A percentile compares a stretch with the other conserved stretches of the same genome.
Conservation (phyloP, 1,284 basidiomycete genomes). For the Anthracocystis setariae region DNA sequence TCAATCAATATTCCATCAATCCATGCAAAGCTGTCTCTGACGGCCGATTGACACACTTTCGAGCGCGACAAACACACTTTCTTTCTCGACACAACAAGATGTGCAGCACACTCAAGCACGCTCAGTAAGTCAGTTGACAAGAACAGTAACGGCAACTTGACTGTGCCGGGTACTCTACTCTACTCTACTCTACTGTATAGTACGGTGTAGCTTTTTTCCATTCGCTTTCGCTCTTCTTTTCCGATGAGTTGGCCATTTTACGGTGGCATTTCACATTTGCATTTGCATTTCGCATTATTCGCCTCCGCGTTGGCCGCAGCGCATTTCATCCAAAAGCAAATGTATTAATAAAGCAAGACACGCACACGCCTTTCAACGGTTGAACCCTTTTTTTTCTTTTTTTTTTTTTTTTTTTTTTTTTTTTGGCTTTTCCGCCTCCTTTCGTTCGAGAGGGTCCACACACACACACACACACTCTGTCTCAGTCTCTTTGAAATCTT, state of each 20-base stretch:
- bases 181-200: too few species aligned
- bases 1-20: not conserved
- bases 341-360: not conserved
- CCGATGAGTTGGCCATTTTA: not conserved
- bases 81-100: slow-evolving; percentile 1
- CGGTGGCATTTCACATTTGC: not conserved
- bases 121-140: slow-evolving; percentile 1
- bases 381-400: too few species aligned
- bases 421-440: not conserved
- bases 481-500: not conserved
- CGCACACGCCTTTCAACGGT: not conserved
- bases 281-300: not conserved
- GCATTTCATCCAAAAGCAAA: too few species aligned
- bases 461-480: too few species aligned
- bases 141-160: slow-evolving; percentile 8
- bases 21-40: slow-evolving; percentile 8
- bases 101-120: slow-evolving; percentile 3
- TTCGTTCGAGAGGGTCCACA: slow-evolving; percentile 11
- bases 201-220: too few species aligned
- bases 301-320: slow-evolving; percentile 3
- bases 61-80: too few species aligned
- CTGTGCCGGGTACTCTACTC: not conserved
- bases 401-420: too few species aligned
- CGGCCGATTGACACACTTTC: slow-evolving; percentile 5
- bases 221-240: too few species aligned